These are phyloP conservation scores for Fraxinus xanthoxyloides DNA, from an alignment of 305 asterid genomes.

Conservation along the genomic window DNA sequence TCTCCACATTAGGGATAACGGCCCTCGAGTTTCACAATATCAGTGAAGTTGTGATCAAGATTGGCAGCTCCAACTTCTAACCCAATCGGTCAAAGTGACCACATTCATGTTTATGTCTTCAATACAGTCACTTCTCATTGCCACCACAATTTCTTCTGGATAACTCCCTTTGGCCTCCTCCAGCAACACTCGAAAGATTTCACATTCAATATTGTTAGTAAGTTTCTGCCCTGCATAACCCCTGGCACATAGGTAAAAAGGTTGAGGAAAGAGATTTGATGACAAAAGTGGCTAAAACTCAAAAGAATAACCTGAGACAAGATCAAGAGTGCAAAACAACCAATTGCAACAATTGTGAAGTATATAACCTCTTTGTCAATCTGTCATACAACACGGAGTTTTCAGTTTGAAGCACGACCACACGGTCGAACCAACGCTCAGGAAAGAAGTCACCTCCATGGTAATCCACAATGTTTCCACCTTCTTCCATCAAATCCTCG, in stretches of 20 bases:
- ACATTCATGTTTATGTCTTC: constrained; percentile 61
- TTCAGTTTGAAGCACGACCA: constrained; percentile 81
- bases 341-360: not conserved
- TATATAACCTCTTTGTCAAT: constrained; percentile 59
- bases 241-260: constrained; percentile 32
- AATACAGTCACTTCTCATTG: constrained; percentile 58
- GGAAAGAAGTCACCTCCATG: constrained; percentile 98
- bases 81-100: constrained; percentile 54
- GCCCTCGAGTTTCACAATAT: not conserved
- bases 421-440: constrained; percentile 86
- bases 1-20: not conserved
- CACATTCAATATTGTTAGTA: constrained; percentile 75
- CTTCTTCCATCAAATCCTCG: constrained; percentile 86
- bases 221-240: constrained; percentile 79
- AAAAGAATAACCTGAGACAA: not conserved
- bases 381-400: constrained; percentile 74
- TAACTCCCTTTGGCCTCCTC: constrained; percentile 92
- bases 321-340: not conserved
- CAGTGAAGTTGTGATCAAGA: constrained; percentile 22
- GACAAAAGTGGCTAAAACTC: not conserved
- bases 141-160: constrained; percentile 60
- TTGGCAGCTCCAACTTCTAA: constrained; percentile 48
- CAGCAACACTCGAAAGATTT: constrained; percentile 73
- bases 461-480: constrained; percentile 94
- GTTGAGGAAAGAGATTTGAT: constrained; percentile 1